Conservation (phyloP, 768 basidiomycete species). For the Naganishia kalamii region DNA sequence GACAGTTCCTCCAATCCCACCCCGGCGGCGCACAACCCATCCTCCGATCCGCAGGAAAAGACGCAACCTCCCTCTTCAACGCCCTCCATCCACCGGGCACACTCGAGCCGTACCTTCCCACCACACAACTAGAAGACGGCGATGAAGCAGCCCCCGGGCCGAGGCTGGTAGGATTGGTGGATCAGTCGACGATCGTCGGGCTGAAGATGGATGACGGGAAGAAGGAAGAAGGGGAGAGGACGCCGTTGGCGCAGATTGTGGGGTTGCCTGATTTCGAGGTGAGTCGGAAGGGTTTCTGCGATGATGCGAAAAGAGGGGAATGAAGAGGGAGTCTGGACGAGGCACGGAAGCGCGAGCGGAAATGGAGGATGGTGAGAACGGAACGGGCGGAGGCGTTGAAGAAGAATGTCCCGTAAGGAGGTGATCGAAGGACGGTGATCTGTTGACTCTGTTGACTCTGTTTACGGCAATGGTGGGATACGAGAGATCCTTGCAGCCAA, state of each 20-base stretch:
- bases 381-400: no score
- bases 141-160: constrained; percentile 22
- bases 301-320: background rate
- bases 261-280: constrained; percentile 45
- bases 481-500: no score
- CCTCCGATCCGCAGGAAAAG: constrained; percentile 38
- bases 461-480: no score
- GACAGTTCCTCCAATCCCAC: constrained; percentile 41
- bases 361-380: no score
- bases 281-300: constrained; percentile 14
- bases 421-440: no score
- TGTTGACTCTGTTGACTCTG: no score
- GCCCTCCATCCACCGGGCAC: constrained; percentile 46
- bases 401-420: no score
- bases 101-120: constrained; percentile 28
- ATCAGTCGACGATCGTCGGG: constrained; percentile 37
- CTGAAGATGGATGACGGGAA: constrained; percentile 20
- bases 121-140: background rate
- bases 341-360: no score
- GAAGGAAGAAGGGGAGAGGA: constrained; percentile 32
- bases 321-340: background rate
- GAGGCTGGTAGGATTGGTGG: constrained; percentile 34
- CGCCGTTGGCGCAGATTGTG: constrained; percentile 40
- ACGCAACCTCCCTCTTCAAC: constrained; percentile 39
- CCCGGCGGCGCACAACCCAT: constrained; percentile 42